Evolutionary conservation across 306 rosid genomes (phyloP), one percentile per base, ranked within the genome.

Genomic region (Castanea mollissima): DNA sequence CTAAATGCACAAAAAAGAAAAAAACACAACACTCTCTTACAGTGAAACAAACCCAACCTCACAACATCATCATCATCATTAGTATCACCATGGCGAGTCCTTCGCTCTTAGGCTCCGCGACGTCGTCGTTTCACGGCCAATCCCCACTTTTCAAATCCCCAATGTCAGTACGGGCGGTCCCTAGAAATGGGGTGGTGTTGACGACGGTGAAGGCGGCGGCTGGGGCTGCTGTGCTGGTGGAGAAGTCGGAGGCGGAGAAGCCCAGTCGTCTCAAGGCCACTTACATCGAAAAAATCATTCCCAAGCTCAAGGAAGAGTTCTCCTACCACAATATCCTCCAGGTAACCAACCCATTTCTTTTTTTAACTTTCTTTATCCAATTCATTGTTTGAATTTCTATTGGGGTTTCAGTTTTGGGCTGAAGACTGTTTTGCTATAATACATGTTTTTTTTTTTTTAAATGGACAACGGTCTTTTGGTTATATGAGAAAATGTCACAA

Each of bases 261-360:
- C 75, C 83, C 80, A 35, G 29, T 38, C 87, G 99, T 74, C 94
- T 92, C 72, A 95, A 86, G 75, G 16, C 86, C 34, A 86, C 85
- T 65, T 95, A 95, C 88, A 79, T 35, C 29, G 91, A 90, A 57
- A 90, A 87, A 82, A 86, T 95, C 34, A 60, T 95, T 51, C 99
- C 97, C 23, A 54, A 87, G 86, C 99, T 95, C 72, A 86, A 78
- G 86, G 99, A 93, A 69, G 99, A 95, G 83, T 95, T 95, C 82
- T 87, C 92, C 29, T 95, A 95, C 86, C 55, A 69, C 69, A 93
- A 90, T 71, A 84, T 86, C 54, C 98, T 78, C 79, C 83, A 93
- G 96, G 98, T 95, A 54, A 27, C 12, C 10, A 54, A 27, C 12
- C 10, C 38, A 7, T 69, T 38, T 27, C 41, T 2, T 44, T 13